A percentile compares a stretch with the other conserved stretches of the same genome.
phyloP scores from a whole-genome alignment of 2,329 filamentous ascomycete genomes.

The Chrysoporthe puriensis region DNA sequence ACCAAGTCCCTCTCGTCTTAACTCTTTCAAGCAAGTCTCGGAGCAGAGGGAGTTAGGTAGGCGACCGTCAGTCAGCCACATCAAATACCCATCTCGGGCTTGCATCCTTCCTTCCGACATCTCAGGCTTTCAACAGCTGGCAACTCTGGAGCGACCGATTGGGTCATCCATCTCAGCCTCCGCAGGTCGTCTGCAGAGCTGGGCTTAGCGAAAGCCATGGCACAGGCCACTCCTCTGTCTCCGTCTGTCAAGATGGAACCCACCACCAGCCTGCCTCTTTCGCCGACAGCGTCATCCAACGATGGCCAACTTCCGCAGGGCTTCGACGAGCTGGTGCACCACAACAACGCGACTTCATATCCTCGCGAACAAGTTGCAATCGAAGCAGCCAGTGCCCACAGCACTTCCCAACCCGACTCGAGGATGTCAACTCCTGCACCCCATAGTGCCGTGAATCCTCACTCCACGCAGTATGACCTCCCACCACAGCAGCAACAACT shows the following conservation, averaged over 20 bases:
- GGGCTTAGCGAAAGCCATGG: conserved; percentile 20
- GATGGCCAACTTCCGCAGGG: conserved; percentile 44
- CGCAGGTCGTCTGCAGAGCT: conserved; percentile 14
- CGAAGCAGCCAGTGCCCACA: conserved; percentile 34
- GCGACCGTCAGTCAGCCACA: conserved; percentile 8
- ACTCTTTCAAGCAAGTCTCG: conserved; percentile 17
- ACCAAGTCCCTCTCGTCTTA: conserved; percentile 20
- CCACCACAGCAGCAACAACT: conserved; percentile 35
- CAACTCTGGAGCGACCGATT: conserved; percentile 15
- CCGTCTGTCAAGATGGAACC: conserved; percentile 40
- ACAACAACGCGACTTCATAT: conserved; percentile 43
- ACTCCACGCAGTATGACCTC: conserved; percentile 35
- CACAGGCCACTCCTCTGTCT: conserved; percentile 24
- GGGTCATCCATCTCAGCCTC: conserved; percentile 11
- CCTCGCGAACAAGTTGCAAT: conserved; percentile 35
- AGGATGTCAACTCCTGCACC: conserved; percentile 45
- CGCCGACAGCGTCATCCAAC: conserved; percentile 48
- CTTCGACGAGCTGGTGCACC: conserved; percentile 48
- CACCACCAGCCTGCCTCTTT: conserved; percentile 42
- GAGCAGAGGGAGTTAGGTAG: conserved; percentile 9
- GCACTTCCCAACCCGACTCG: conserved; percentile 42
- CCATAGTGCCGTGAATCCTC: conserved; percentile 33
- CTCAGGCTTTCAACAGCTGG: conserved; percentile 9
- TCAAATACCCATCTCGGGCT: conserved; percentile 10
- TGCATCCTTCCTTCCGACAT: conserved; percentile 8